Evolutionary conservation across 495 filamentous ascomycete species (phyloP), one percentile per base, ranked within the genome.

Genomic region (Evernia prunastri): DNA sequence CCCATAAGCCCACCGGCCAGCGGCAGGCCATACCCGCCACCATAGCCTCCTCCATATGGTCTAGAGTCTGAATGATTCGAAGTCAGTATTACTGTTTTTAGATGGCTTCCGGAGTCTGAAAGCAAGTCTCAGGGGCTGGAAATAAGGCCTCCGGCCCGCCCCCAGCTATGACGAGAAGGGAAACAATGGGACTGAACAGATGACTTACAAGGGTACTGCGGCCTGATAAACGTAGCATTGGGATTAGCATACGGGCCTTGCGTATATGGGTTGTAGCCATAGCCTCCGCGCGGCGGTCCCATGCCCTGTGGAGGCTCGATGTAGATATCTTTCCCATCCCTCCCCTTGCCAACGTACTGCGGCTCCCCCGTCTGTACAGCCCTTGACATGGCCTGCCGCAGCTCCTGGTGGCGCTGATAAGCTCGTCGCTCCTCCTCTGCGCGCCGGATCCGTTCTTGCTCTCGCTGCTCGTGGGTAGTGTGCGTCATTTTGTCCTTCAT

Each of bases 401-500:
- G 61, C 11, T 68, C 60, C 43, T 72, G 62, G 59, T 82, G 77
- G 20, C 66, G 70, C 39, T 72, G 63, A 67, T 81, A 81, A 12
- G 70, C 63, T 33, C 62, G 51, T 2, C 64, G 66, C 62, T 81
- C 79, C 27, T 76, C 66, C 47, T 75, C 74, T 15, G 71, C 77
- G 42, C 78, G 77, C 58, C 69, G 63, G n/a, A 59, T 43, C 31
- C 79, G 73, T 49, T 70, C 59, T 13, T 53, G 49, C 60, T 73
- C 75, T 43, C 79, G 77, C 62, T 82, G 63, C 42, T 76, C 71
- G 70, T 81, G 80, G 18, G 79, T 79, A 0, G 71, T 72, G 58
- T 68, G 53, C 0, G 80, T 82, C 25, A 81, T 25, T 58, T 76
- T 76, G 64, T 81, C 78, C 60, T 82, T 82, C 64, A 82, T 67